phyloP scores from a whole-genome alignment of 345 rosid species.

The Gossypium longicalyx region DNA sequence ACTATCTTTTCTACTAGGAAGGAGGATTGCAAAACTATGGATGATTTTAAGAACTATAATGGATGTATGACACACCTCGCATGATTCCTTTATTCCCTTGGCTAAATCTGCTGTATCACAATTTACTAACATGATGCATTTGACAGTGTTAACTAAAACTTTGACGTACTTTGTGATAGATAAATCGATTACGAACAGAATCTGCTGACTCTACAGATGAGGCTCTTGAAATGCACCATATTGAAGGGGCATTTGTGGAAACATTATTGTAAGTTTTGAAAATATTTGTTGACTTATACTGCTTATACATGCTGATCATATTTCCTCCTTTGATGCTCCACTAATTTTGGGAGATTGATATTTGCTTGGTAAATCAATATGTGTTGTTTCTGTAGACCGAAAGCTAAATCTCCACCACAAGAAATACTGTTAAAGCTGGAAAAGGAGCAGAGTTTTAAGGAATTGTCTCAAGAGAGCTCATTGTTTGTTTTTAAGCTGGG shows the following conservation, averaged over 20 bases:
- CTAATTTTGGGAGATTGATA: background rate
- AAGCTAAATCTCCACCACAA: conserved; percentile 77
- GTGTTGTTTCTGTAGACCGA: conserved; percentile 50
- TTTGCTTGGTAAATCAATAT: conserved; percentile 1
- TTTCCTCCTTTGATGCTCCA: conserved; percentile 15
- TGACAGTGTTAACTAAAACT: conserved; percentile 2
- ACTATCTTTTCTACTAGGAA: background rate
- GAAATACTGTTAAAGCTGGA: conserved; percentile 75
- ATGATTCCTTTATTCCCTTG: background rate
- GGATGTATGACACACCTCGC: background rate
- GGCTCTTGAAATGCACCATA: conserved; percentile 71
- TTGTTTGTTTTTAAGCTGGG: conserved; percentile 87
- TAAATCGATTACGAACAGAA: conserved; percentile 60
- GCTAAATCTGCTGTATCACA: background rate
- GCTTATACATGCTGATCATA: conserved; percentile 9
- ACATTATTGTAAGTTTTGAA: conserved; percentile 62
- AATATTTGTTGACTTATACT: conserved; percentile 9
- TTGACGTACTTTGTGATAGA: conserved; percentile 37
- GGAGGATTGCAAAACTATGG: background rate
- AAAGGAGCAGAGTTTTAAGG: conserved; percentile 60
- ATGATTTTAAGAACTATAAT: background rate
- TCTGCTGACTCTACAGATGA: conserved; percentile 59
- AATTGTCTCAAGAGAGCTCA: conserved; percentile 64
- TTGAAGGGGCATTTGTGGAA: conserved; percentile 79
- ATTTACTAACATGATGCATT: background rate